A percentile compares a stretch with the other conserved stretches of the same genome.
Evolutionary conservation across 331 rosid genomes (phyloP).

Genomic region (Quercus tomentella): DNA sequence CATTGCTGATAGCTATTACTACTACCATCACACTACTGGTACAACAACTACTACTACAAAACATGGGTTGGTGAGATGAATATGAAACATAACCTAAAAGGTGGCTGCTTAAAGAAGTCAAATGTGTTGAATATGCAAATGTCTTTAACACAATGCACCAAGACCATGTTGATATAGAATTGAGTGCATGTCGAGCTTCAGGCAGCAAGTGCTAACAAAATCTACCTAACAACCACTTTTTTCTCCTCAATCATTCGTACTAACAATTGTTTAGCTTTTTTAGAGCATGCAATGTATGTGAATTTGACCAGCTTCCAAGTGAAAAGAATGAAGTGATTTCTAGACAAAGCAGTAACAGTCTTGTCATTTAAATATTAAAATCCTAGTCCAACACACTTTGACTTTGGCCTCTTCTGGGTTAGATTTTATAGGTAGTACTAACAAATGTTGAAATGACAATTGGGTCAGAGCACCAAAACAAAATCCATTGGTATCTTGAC

Average conservation of each 20-base stretch:
- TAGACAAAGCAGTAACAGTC: neutral
- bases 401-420: neutral
- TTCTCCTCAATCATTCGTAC: neutral
- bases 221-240: neutral
- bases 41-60: neutral
- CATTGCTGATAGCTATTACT: neutral
- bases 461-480: neutral
- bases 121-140: neutral
- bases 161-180: neutral
- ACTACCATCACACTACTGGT: neutral
- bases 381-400: neutral
- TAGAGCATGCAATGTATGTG: neutral
- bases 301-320: neutral
- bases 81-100: neutral
- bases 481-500: too few relatives aligned
- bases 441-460: neutral
- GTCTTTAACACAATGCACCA: neutral
- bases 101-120: neutral
- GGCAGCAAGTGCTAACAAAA: neutral
- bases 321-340: neutral
- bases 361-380: neutral
- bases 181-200: neutral
- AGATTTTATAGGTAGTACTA: neutral
- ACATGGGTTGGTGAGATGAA: neutral
- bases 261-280: neutral